Percentiles rank a stretch among this genome's conserved stretches.
Evolutionary conservation across 768 basidiomycete species (phyloP).

Genomic region (Hygrocybe punicea): DNA sequence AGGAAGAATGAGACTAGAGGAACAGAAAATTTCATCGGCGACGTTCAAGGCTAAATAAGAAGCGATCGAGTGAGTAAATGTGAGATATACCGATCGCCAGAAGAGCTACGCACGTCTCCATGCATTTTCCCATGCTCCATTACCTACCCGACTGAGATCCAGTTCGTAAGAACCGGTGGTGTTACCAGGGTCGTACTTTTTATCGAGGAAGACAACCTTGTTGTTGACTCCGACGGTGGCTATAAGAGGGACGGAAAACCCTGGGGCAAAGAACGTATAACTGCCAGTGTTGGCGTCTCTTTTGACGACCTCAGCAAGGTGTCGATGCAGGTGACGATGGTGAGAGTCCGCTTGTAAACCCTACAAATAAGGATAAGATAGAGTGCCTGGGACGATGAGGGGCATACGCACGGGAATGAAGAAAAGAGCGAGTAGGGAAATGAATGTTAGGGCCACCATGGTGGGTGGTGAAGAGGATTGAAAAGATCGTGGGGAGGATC

Average conservation of each 20-base stretch:
- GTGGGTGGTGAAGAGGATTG: neutral
- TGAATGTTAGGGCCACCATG: neutral
- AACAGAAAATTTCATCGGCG: conserved; percentile 77
- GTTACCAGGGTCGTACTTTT: conserved; percentile 35
- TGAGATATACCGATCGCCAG: neutral
- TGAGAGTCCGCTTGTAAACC: neutral
- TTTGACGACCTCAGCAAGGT: neutral
- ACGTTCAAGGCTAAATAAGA: conserved; percentile 77
- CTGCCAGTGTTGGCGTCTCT: neutral
- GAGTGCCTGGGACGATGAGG: neutral
- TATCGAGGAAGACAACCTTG: conserved; percentile 75
- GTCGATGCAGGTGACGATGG: neutral
- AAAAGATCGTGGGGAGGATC: neutral
- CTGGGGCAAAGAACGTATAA: conserved; percentile 37
- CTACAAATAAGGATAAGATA: neutral
- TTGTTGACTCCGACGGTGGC: conserved; percentile 76
- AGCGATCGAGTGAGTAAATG: conserved; percentile 31
- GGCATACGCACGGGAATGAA: neutral
- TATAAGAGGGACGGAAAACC: conserved; percentile 68
- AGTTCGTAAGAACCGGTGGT: conserved; percentile 51
- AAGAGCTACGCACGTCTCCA: neutral
- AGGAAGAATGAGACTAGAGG: conserved; percentile 67
- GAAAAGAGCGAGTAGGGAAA: neutral
- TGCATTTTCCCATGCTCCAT: conserved; percentile 11
- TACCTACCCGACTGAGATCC: conserved; percentile 53